Evolutionary conservation across 2,329 filamentous ascomycete genomes (phyloP), one percentile per base, ranked within the genome.

Genomic region (Trichoderma sp.): DNA sequence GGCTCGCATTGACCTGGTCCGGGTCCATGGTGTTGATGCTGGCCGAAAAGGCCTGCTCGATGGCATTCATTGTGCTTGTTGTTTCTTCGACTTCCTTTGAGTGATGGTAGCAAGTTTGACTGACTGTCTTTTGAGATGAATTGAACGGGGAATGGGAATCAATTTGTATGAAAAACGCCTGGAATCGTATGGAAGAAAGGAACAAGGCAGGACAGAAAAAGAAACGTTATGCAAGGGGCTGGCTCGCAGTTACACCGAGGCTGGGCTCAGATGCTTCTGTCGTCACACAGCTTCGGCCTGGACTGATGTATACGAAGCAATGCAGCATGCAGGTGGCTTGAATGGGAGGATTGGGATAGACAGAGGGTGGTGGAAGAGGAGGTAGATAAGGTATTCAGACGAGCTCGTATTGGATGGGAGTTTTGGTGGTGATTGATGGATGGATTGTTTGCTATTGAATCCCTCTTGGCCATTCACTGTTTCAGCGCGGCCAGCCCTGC

Each of bases 211-310:
- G 32, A 26, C 11, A 23, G 8, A 61, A 30, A 61, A 36, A 36
- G 20, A 23, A 61, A 61, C 2, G 47, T 43, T 32, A 68, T 68
- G 65, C 65, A 68, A 68, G 65, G 65, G 65, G 65, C n/a, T 47
- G 53, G 17, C 57, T 30, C 15, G 39, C 39, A 68, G 65, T 59
- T 59, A 59, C 65, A 32, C 30, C 23, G 36, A 68, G 28, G 65
- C 65, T 59, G 65, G 36, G 34, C 50, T 68, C 26, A 12, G 53
- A 58, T 36, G 65, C 36, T 59, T 20, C 26, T 55, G 30, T 34
- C 20, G 64, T 67, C 26, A 26, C 64, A 58, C 64, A 55, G 53
- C 23, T 13, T 30, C 15, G 32, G 64, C 50, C 26, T 28, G 34
- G 11, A 53, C 47, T 53, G 47, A 23, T 20, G 47, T 20, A 6